phyloP scores from a whole-genome alignment of 495 filamentous ascomycete genomes.

The Aspergillus saccharolyticus region DNA sequence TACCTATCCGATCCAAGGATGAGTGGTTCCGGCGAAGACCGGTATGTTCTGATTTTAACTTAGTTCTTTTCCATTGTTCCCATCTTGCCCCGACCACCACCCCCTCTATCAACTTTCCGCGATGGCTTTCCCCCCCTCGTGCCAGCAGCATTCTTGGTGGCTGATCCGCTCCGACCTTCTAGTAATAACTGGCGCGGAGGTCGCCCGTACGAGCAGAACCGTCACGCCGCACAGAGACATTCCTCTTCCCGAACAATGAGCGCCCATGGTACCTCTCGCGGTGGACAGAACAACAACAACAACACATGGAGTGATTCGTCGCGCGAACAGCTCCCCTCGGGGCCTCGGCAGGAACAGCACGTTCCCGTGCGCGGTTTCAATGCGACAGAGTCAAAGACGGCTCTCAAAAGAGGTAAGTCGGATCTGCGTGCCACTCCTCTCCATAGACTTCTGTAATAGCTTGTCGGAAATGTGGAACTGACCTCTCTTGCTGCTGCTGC shows the following conservation, averaged over 20 bases:
- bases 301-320: slow-evolving; percentile 23
- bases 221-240: slow-evolving; percentile 38
- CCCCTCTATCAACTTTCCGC: too few species aligned
- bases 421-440: not conserved
- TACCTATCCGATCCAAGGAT: slow-evolving; percentile 16
- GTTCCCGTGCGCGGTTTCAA: slow-evolving; percentile 46
- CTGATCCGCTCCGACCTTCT: not conserved
- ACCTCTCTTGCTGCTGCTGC: not conserved
- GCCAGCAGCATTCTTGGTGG: not conserved
- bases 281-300: slow-evolving; percentile 24
- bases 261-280: slow-evolving; percentile 30
- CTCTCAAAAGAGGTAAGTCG: slow-evolving; percentile 36
- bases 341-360: slow-evolving; percentile 36
- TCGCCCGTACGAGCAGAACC: slow-evolving; percentile 31
- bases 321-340: slow-evolving; percentile 16
- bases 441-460: not conserved
- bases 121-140: not conserved
- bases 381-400: slow-evolving; percentile 37
- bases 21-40: slow-evolving; percentile 36
- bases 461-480: too few species aligned
- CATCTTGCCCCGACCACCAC: not conserved
- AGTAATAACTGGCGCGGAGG: slow-evolving; percentile 38
- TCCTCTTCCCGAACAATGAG: slow-evolving; percentile 28
- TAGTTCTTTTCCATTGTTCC: not conserved
- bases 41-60: slow-evolving; percentile 22